phyloP scores from a whole-genome alignment of 768 basidiomycete genomes.

The Boletellus ananas region DNA sequence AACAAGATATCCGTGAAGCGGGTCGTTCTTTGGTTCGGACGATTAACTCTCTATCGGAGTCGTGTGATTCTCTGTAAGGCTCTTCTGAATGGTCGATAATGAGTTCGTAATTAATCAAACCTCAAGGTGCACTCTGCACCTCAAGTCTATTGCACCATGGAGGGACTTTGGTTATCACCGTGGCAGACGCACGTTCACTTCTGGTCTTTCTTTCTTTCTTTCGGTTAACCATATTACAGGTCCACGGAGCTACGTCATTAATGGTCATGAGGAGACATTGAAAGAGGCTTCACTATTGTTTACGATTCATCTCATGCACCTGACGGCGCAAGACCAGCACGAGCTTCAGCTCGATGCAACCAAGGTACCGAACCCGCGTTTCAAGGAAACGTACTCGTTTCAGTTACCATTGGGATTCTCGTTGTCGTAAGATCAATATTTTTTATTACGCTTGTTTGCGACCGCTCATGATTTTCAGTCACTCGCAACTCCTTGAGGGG shows the following conservation, averaged over 20 bases:
- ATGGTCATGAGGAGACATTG: conserved; percentile 16
- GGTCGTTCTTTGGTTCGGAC: conserved; percentile 15
- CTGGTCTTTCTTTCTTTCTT: neutral
- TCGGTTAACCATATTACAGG: conserved; percentile 7
- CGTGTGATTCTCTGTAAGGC: conserved; percentile 17
- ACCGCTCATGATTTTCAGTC: conserved; percentile 17
- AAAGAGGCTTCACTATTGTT: conserved; percentile 21
- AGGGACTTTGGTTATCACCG: neutral
- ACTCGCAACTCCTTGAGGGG: conserved; percentile 40
- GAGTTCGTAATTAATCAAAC: neutral
- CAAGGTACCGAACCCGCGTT: conserved; percentile 22
- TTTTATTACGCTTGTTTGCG: neutral
- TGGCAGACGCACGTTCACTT: conserved; percentile 4
- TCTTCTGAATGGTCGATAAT: neutral
- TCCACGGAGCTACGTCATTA: conserved; percentile 14
- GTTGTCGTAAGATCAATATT: conserved; percentile 17
- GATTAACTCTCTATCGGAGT: conserved; percentile 16
- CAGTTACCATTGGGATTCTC: conserved; percentile 20
- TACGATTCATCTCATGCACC: conserved; percentile 27
- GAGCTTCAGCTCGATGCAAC: conserved; percentile 25
- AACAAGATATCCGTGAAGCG: conserved; percentile 14
- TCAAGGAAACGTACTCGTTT: conserved; percentile 25
- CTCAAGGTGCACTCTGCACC: conserved; percentile 15
- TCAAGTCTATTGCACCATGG: conserved; percentile 5
- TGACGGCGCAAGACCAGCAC: conserved; percentile 30